phyloP scores from a whole-genome alignment of 2,329 filamentous ascomycete species.

The Talaromyces piceae region DNA sequence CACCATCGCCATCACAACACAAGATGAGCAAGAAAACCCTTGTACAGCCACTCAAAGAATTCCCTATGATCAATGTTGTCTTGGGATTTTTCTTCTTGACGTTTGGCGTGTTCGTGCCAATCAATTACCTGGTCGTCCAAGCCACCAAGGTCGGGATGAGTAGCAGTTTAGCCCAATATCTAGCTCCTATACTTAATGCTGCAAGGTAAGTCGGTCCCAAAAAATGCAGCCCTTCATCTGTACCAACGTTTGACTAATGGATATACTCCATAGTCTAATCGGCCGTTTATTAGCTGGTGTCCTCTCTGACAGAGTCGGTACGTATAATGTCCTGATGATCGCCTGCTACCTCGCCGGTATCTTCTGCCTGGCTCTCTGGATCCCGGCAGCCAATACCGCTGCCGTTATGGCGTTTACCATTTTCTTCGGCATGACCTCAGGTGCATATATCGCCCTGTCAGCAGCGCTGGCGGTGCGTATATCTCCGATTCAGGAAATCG shows the following conservation, averaged over 20 bases:
- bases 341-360: constrained; percentile 14
- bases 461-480: constrained; percentile 26
- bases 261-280: constrained; percentile 13
- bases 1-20: constrained; percentile 14
- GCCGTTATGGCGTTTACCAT: constrained; percentile 18
- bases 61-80: constrained; percentile 35
- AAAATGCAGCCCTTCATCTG: not conserved
- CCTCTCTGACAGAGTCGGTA: constrained; percentile 25
- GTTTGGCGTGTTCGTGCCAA: constrained; percentile 50
- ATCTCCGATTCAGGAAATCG: constrained; percentile 19
- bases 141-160: constrained; percentile 45
- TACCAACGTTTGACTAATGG: not conserved
- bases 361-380: constrained; percentile 19
- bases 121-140: constrained; percentile 43
- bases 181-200: constrained; percentile 49
- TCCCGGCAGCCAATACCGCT: constrained; percentile 9
- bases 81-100: constrained; percentile 45
- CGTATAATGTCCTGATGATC: constrained; percentile 23
- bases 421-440: constrained; percentile 20
- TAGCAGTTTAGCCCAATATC: constrained; percentile 41
- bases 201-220: constrained; percentile 24
- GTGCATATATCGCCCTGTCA: constrained; percentile 21
- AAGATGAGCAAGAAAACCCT: too few species aligned
- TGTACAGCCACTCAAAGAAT: constrained; percentile 29
- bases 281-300: constrained; percentile 26